These are phyloP conservation scores for Sambucus nigra DNA, from an alignment of 129 eudicot species.

Conservation along the genomic window DNA sequence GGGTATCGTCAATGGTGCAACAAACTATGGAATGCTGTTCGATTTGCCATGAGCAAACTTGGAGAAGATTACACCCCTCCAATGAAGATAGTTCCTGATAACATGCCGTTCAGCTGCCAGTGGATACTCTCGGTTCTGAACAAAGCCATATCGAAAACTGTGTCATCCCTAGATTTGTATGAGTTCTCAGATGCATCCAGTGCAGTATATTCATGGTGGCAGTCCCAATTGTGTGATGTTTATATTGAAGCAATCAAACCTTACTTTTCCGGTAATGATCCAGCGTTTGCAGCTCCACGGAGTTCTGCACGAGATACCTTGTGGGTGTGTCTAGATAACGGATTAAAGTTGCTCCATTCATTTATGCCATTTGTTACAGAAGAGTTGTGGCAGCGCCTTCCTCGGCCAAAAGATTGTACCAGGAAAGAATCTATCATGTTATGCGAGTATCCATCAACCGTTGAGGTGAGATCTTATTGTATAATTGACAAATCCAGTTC, in stretches of 20 bases:
- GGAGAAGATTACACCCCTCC: slow-evolving; percentile 86
- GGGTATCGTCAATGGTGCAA: slow-evolving; percentile 96
- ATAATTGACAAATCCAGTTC: neutral
- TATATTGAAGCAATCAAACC: slow-evolving; percentile 84
- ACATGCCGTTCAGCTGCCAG: slow-evolving; percentile 77
- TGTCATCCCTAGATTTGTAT: slow-evolving; percentile 50
- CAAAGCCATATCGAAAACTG: slow-evolving; percentile 66
- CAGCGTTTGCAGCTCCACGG: slow-evolving; percentile 28
- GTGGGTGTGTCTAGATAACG: slow-evolving; percentile 85
- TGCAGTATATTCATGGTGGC: slow-evolving; percentile 90
- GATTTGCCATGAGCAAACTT: slow-evolving; percentile 90
- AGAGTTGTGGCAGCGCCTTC: slow-evolving; percentile 96
- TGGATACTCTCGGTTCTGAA: slow-evolving; percentile 89
- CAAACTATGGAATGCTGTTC: slow-evolving; percentile 82
- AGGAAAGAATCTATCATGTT: slow-evolving; percentile 77
- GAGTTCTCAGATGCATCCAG: slow-evolving; percentile 92
- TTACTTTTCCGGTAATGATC: slow-evolving; percentile 52
- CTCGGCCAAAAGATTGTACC: slow-evolving; percentile 41
- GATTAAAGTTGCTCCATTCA: slow-evolving; percentile 77
- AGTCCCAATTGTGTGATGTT: slow-evolving; percentile 76
- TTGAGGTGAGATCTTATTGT: slow-evolving; percentile 37
- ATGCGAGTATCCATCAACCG: slow-evolving; percentile 54
- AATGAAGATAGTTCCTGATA: slow-evolving; percentile 25
- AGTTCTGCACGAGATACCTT: slow-evolving; percentile 64
- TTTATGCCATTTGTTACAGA: slow-evolving; percentile 94